A percentile compares a stretch with the other conserved stretches of the same genome.
These are phyloP conservation scores for Lachnellula willkommii DNA, from an alignment of 2,329 filamentous ascomycete species.

Conservation along the genomic window DNA sequence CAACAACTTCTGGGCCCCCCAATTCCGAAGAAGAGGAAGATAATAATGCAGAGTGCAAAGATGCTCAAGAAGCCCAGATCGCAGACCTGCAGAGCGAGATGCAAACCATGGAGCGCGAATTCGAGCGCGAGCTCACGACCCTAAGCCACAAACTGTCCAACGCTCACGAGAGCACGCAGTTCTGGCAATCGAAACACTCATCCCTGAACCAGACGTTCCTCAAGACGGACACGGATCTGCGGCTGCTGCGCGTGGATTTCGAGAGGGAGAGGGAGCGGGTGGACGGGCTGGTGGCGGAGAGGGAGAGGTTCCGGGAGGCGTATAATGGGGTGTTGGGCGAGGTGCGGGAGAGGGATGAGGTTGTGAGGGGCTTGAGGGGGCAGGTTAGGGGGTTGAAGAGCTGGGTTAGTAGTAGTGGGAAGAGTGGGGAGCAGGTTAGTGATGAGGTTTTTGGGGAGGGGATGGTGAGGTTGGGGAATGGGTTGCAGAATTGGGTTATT, in stretches of 20 bases:
- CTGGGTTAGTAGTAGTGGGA: slow-evolving; percentile 63
- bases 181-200: slow-evolving; percentile 54
- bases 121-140: slow-evolving; percentile 47
- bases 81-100: slow-evolving; percentile 49
- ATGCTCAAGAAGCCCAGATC: slow-evolving; percentile 35
- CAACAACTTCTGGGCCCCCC: slow-evolving; percentile 1
- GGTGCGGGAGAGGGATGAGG: slow-evolving; percentile 48
- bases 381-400: slow-evolving; percentile 66
- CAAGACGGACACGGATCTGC: slow-evolving; percentile 48
- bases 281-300: too few relatives aligned
- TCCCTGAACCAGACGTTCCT: slow-evolving; percentile 48
- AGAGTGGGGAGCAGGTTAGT: slow-evolving; percentile 54
- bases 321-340: slow-evolving; percentile 44
- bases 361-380: slow-evolving; percentile 48
- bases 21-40: slow-evolving; percentile 11
- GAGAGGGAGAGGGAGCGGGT: slow-evolving; percentile 18
- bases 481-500: slow-evolving; percentile 70
- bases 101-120: slow-evolving; percentile 47
- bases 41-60: background rate
- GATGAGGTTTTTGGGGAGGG: slow-evolving; percentile 62
- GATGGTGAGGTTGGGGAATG: slow-evolving; percentile 58
- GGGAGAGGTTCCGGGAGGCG: slow-evolving; percentile 39
- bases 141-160: slow-evolving; percentile 38
- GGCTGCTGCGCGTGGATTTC: slow-evolving; percentile 43
- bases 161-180: slow-evolving; percentile 51